phyloP scores from a whole-genome alignment of 2,329 filamentous ascomycete genomes.

The Fusarium continuum region DNA sequence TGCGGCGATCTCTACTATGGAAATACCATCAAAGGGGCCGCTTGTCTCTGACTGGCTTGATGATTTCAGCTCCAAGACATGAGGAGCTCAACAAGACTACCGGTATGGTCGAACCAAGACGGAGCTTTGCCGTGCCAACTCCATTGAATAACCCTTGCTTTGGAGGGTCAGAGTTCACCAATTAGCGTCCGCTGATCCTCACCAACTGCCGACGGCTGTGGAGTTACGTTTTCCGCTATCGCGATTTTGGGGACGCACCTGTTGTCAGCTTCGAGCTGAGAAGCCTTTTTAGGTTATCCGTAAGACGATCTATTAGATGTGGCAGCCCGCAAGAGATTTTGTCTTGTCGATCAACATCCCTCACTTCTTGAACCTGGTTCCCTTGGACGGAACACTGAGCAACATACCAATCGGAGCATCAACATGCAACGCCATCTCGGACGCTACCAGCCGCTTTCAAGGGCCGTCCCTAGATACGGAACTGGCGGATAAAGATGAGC shows the following conservation, averaged over 20 bases:
- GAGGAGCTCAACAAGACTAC: constrained; percentile 1
- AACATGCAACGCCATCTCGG: constrained; percentile 13
- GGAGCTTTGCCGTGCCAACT: constrained; percentile 9
- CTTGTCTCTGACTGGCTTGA: constrained; percentile 7
- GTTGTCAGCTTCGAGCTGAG: constrained; percentile 21
- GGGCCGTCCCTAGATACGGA: constrained; percentile 36
- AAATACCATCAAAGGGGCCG: neutral
- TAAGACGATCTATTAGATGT: constrained; percentile 1
- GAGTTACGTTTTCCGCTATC: constrained; percentile 11
- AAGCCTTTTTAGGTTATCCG: constrained; percentile 4
- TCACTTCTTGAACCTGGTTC: neutral
- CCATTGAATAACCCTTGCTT: constrained; percentile 16
- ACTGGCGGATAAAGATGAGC: too few relatives aligned
- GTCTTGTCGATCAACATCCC: constrained; percentile 20
- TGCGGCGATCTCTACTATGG: constrained; percentile 28
- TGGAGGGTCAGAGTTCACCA: constrained; percentile 13
- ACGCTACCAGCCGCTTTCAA: constrained; percentile 28
- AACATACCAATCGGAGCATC: constrained; percentile 20
- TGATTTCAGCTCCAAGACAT: constrained; percentile 13
- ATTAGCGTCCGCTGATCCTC: constrained; percentile 25
- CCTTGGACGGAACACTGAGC: constrained; percentile 5
- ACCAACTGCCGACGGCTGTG: constrained; percentile 21
- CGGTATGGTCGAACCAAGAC: constrained; percentile 14
- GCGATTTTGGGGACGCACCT: constrained; percentile 5
- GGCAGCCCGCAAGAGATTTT: constrained; percentile 5